Conservation (phyloP, 768 basidiomycete genomes). For the Xerocomus spinulosus region DNA sequence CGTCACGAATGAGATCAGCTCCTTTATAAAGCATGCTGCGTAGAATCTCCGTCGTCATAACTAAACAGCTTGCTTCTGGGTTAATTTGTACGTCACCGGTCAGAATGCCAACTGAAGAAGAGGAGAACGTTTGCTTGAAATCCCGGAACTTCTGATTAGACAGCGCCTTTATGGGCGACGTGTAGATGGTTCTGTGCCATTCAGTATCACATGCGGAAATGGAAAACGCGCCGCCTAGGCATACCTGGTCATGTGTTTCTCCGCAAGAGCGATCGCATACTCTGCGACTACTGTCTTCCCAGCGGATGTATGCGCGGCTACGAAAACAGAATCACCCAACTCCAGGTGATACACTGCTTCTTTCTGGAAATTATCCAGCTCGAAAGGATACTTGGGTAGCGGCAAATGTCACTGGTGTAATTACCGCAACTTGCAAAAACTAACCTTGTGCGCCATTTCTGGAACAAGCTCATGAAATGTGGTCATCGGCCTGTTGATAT, state of each 20-base stretch:
- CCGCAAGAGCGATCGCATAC: slow-evolving; percentile 95
- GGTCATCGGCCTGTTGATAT: slow-evolving; percentile 82
- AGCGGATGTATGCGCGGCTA: slow-evolving; percentile 99
- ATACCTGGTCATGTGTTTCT: slow-evolving; percentile 98
- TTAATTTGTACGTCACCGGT: slow-evolving; percentile 99
- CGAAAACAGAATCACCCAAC: slow-evolving; percentile 96
- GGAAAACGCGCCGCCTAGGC: slow-evolving; percentile 14
- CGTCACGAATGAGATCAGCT: slow-evolving; percentile 95
- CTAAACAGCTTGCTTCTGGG: slow-evolving; percentile 92
- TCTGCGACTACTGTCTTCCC: slow-evolving; percentile 99
- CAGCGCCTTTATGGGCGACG: slow-evolving; percentile 96
- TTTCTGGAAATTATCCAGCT: slow-evolving; percentile 97
- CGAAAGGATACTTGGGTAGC: slow-evolving; percentile 89
- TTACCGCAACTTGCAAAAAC: slow-evolving; percentile 4
- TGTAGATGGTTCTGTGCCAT: slow-evolving; percentile 83
- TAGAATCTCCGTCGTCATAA: slow-evolving; percentile 98
- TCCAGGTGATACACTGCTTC: slow-evolving; percentile 98
- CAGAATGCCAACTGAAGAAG: slow-evolving; percentile 88
- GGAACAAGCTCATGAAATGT: slow-evolving; percentile 94
- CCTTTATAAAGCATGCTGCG: slow-evolving; percentile 99
- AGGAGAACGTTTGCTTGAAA: slow-evolving; percentile 94
- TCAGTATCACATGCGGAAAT: slow-evolving; percentile 9
- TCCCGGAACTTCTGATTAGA: slow-evolving; percentile 99
- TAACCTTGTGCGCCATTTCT: slow-evolving; percentile 90
- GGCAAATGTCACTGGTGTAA: slow-evolving; percentile 4